Percentiles rank a stretch among this genome's conserved stretches.
These are phyloP conservation scores for Penicillium tannophilum DNA, from an alignment of 495 filamentous ascomycete genomes.

Conservation along the genomic window DNA sequence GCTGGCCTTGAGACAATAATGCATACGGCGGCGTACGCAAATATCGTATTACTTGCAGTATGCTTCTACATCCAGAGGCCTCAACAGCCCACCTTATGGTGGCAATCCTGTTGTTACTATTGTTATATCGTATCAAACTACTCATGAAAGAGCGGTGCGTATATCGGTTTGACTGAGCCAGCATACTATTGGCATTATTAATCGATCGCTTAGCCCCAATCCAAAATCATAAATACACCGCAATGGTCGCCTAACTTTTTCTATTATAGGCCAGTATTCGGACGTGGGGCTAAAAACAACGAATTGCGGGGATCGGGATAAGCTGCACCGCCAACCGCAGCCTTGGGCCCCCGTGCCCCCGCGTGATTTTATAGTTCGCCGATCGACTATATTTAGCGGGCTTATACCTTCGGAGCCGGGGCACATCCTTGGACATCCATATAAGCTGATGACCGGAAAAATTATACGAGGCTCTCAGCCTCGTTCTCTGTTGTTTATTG, in stretches of 20 bases:
- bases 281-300: neutral
- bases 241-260: neutral
- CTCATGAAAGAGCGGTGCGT: neutral
- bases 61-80: neutral
- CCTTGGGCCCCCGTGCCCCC: neutral
- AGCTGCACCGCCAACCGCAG: conserved; percentile 2
- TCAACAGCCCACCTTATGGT: neutral
- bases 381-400: conserved; percentile 7
- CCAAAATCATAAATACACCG: neutral
- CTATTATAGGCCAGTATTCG: conserved; percentile 2
- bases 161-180: neutral
- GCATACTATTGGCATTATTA: neutral
- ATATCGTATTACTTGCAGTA: neutral
- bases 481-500: neutral
- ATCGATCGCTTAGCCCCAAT: neutral
- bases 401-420: neutral
- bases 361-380: conserved; percentile 5
- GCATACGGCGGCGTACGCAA: neutral
- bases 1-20: too few relatives aligned
- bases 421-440: neutral
- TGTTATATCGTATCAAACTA: too few relatives aligned
- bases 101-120: too few relatives aligned
- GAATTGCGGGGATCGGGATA: conserved; percentile 10
- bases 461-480: neutral
- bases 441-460: neutral